These are phyloP conservation scores for Dioscorea dumetorum DNA, from an alignment of 106 monocot genomes.

Conservation along the genomic window DNA sequence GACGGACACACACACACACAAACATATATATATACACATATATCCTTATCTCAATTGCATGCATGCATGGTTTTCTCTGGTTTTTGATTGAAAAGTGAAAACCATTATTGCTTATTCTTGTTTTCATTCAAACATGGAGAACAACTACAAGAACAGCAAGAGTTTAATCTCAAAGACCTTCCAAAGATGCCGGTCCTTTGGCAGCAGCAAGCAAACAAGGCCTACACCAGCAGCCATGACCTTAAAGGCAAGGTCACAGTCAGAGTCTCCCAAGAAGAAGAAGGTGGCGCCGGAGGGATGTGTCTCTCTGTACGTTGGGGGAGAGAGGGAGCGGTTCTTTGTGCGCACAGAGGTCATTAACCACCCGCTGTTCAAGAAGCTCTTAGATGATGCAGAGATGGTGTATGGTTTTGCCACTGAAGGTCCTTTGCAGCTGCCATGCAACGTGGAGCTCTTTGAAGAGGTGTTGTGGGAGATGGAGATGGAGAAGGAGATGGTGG, in stretches of 20 bases:
- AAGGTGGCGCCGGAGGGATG: conserved; percentile 25
- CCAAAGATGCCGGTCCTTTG: conserved; percentile 17
- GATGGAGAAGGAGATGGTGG: conserved; percentile 20
- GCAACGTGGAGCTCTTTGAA: conserved; percentile 29
- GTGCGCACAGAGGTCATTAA: conserved; percentile 37
- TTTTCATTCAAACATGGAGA: neutral
- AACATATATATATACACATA: neutral
- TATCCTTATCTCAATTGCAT: too few species aligned
- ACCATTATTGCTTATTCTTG: too few species aligned
- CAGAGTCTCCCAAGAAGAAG: neutral
- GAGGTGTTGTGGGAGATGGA: conserved; percentile 48
- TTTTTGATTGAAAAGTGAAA: neutral
- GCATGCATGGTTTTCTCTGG: neutral
- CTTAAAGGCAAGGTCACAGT: too few species aligned
- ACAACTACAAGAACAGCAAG: conserved; percentile 10
- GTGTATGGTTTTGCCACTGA: conserved; percentile 37
- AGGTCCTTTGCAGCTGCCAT: conserved; percentile 46
- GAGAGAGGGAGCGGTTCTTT: conserved; percentile 38
- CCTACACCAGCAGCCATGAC: too few species aligned
- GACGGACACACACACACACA: neutral
- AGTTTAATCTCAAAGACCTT: conserved; percentile 23
- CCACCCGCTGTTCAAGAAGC: conserved; percentile 49
- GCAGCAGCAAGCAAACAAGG: neutral
- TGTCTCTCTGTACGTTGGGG: conserved; percentile 52
- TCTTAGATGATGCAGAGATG: conserved; percentile 53